Base-by-base conservation (phyloP, 345 rosid genomes). In the Crucihimalaya himalaica region DNA sequence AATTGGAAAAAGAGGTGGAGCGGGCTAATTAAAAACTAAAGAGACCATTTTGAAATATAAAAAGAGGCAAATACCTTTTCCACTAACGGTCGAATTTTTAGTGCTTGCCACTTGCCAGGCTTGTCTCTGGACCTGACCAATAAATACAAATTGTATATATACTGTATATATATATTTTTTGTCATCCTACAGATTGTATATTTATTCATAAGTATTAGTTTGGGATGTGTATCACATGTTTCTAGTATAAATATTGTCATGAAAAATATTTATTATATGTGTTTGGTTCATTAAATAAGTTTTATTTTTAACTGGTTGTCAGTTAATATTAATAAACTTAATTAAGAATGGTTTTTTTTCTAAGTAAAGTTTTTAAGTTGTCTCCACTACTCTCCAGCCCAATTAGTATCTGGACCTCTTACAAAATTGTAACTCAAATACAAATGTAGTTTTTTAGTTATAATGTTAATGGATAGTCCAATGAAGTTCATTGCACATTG, bases 41-140 rank as follows among this genome's bases (percentile, higher is more conserved):
- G 16, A 9, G 18, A 34, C 25, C 16, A 25, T 58, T 70, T 70
- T 34, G 11, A 47, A 52, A 67, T 46, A 16, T 19, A 19, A 11
- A 21, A 53, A 40, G 20, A 11, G 29, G 8, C 14, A 25, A 7
- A 18, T 18, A 3, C n/a, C n/a, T n/a, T n/a, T n/a, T n/a, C n/a
- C 32, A 11, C 7, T 79, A 91, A 91, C 94, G 97, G 97, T 88
- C 97, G 87, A 86, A 70, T 83, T 61, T 8, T 32, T 5, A n/a
- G 2, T 11, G n/a, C 19, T 3, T 5, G 81, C 73, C 91, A 88
- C 78, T 83, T 83, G 90, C 72, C 84, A 88, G 18, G 9, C n/a
- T n/a, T 45, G 25, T 63, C 2, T 10, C 32, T 72, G 63, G 70
- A 29, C 62, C 66, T 3, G 20, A n/a, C 50, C 50, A 45, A n/a